Percentiles rank a stretch among this genome's conserved stretches.
Evolutionary conservation across 2,329 filamentous ascomycete genomes (phyloP).

Genomic region (Scedosporium minutisporum): DNA sequence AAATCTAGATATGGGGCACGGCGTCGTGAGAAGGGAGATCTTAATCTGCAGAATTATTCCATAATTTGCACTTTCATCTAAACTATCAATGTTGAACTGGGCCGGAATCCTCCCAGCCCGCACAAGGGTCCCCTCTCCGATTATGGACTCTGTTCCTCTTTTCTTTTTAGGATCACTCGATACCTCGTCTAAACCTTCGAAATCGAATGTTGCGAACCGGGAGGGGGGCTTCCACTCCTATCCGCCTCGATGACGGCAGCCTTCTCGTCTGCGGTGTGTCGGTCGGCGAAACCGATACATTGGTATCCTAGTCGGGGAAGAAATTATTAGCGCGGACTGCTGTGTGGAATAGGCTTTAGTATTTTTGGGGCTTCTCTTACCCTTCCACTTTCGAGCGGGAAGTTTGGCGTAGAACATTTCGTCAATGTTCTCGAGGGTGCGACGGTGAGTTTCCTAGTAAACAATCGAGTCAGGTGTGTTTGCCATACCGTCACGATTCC

Average conservation of each 20-base stretch:
- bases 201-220: neutral
- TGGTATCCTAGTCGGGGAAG: neutral
- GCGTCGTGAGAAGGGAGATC: neutral
- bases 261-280: constrained; percentile 1
- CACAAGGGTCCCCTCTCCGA: no score
- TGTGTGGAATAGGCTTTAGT: no score
- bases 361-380: neutral
- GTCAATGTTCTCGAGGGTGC: constrained; percentile 7
- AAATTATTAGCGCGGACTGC: neutral
- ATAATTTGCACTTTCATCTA: no score
- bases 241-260: neutral
- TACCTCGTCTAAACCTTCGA: neutral
- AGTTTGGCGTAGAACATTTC: constrained; percentile 8
- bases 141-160: no score
- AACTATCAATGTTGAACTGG: no score
- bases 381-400: constrained; percentile 8
- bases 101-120: no score
- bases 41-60: neutral
- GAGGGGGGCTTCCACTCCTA: neutral
- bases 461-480: neutral
- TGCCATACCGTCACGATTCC: neutral
- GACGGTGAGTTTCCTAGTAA: constrained; percentile 7
- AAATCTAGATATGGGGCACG: no score
- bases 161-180: no score
- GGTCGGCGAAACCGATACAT: neutral